Base-by-base conservation (phyloP, 108 stramenopile species). In the Bacterosira constricta region DNA sequence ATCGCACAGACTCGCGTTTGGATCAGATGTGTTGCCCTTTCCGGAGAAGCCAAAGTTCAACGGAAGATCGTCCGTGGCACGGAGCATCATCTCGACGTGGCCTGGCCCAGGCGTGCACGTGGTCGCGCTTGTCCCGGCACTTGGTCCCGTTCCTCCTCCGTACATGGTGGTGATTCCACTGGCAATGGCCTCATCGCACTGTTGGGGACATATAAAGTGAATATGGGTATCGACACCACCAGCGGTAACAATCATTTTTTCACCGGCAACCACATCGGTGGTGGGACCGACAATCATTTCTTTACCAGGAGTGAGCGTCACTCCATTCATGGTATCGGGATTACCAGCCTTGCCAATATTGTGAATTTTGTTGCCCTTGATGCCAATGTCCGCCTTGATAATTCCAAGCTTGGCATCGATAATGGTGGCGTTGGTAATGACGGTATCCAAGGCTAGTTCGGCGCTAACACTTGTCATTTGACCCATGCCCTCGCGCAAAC, bases 311-410 rank as follows among this genome's bases (percentile, higher is more conserved):
- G 78, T 88, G 75, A 41, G 84, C 50, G 79, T 92, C 68, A 98
- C 96, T 10, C 84, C 85, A 56, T 83, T 90, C 96, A 98, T 98
- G 64, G 90, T 91, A 73, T 99, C 98, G 17, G 97, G 96, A 83
- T 99, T 99, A 31, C 98, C 98, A 7, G 98, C 97, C 84, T 99
- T 99, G 45, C 98, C 98, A 71, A 99, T 96, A 41, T 91, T 96
- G 36, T 91, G 93, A 73, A 98, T 98, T 13, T 71, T 68, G 50
- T 90, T 91, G 11, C 89, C 93, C 72, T 94, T 95, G 66, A 98
- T 92, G 12, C 98, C 98, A 38, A 98, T 78, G 76, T 99, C 98
- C 21, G 96, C 96, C 85, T 97, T 97, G 80, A 92, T 68, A 49
- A 97, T 85, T 20, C 94, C 94, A 0, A 77, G 32, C 20, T 81